Evolutionary conservation across 306 rosid species (phyloP).

Genomic region (apple (Malus domestica)): ASM211411v1 NC_041794.1:33652501-33653000

Average conservation of each 20-base stretch:
- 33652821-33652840: slow-evolving; percentile 95
- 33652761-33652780: slow-evolving; percentile 67
- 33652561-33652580: slow-evolving; percentile 58
- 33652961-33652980: too few relatives aligned
- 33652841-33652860: slow-evolving; percentile 43
- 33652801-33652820: slow-evolving; percentile 51
- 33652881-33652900: background rate
- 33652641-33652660: slow-evolving; percentile 91
- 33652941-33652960: background rate
- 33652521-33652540: slow-evolving; percentile 62
- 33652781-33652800: slow-evolving; percentile 71
- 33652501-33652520: slow-evolving; percentile 62
- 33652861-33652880: background rate
- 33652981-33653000: too few relatives aligned
- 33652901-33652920: background rate
- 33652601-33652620: slow-evolving; percentile 76
- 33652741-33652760: slow-evolving; percentile 95
- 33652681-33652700: slow-evolving; percentile 84
- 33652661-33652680: slow-evolving; percentile 96
- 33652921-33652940: background rate
- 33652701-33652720: slow-evolving; percentile 70
- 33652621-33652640: slow-evolving; percentile 92
- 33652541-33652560: slow-evolving; percentile 88
- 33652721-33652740: slow-evolving; percentile 76
- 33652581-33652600: slow-evolving; percentile 35